phyloP scores from a whole-genome alignment of 2,329 filamentous ascomycete genomes.

The Fusarium napiforme region DNA sequence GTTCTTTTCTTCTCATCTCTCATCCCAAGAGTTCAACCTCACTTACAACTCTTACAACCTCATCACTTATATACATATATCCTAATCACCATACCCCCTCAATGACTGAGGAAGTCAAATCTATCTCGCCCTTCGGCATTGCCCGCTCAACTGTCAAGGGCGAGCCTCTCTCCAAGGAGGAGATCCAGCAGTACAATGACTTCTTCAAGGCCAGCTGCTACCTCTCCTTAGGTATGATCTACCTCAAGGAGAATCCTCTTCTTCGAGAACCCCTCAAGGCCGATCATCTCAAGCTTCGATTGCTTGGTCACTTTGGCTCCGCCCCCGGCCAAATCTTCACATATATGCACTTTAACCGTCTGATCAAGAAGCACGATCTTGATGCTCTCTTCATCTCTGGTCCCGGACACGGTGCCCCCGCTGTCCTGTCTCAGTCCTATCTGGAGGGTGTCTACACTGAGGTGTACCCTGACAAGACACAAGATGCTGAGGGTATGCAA shows the following conservation, averaged over 20 bases:
- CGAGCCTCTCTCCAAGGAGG: conserved; percentile 71
- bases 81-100: conserved; percentile 32
- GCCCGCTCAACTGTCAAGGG: conserved; percentile 73
- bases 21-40: conserved; percentile 37
- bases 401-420: conserved; percentile 81
- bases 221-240: conserved; percentile 83
- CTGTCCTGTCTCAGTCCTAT: conserved; percentile 79
- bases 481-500: conserved; percentile 75
- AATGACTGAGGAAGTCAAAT: conserved; percentile 58
- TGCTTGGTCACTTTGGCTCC: conserved; percentile 83
- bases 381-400: conserved; percentile 79
- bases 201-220: conserved; percentile 82
- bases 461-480: conserved; percentile 78
- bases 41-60: conserved; percentile 26
- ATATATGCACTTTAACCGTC: conserved; percentile 83
- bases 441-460: conserved; percentile 82
- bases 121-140: conserved; percentile 71
- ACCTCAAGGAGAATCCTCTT: conserved; percentile 78
- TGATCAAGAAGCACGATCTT: conserved; percentile 83
- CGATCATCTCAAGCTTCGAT: conserved; percentile 77
- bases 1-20: conserved; percentile 39
- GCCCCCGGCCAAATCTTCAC: conserved; percentile 85
- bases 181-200: conserved; percentile 74
- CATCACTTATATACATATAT: conserved; percentile 13
- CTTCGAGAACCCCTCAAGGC: conserved; percentile 74